Percentiles rank a stretch among this genome's conserved stretches.
Conservation (phyloP, 2,329 filamentous ascomycete genomes). For the Bertia moriformis region DNA sequence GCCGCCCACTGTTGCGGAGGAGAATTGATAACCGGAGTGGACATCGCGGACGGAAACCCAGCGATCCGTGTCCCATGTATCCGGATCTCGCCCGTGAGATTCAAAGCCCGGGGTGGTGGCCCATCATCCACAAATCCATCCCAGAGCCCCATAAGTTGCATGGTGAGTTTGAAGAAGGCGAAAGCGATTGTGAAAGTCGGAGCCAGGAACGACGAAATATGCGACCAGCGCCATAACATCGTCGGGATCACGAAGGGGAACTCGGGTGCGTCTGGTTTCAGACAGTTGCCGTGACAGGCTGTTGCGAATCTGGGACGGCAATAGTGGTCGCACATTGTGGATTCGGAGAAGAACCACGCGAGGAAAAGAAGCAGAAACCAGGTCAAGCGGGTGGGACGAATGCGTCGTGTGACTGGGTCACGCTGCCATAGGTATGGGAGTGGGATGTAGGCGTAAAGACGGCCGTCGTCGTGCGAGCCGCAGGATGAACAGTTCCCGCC, state of each 20-base stretch:
- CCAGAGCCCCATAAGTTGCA: slow-evolving; percentile 5
- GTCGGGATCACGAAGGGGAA: slow-evolving; percentile 41
- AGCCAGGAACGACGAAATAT: slow-evolving; percentile 13
- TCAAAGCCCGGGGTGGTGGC: slow-evolving; percentile 7
- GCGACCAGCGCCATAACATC: slow-evolving; percentile 30
- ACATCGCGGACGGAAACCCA: not conserved
- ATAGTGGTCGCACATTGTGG: slow-evolving; percentile 30
- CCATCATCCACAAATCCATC: not conserved
- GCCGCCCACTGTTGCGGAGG: no score
- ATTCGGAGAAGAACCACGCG: slow-evolving; percentile 31
- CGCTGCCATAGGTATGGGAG: slow-evolving; percentile 19
- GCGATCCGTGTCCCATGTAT: slow-evolving; percentile 12
- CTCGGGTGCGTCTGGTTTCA: slow-evolving; percentile 31
- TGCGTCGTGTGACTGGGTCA: slow-evolving; percentile 10
- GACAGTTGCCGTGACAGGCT: slow-evolving; percentile 30
- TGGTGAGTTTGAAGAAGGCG: slow-evolving; percentile 13
- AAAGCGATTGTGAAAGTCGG: slow-evolving; percentile 14
- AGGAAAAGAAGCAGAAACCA: slow-evolving; percentile 22
- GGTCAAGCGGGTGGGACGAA: slow-evolving; percentile 18
- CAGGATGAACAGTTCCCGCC: slow-evolving; percentile 8
- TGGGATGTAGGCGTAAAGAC: slow-evolving; percentile 14
- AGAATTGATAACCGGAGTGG: no score
- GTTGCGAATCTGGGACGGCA: slow-evolving; percentile 31
- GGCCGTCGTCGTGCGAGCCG: slow-evolving; percentile 10
- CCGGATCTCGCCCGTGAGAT: slow-evolving; percentile 13